phyloP scores from a whole-genome alignment of 257 asterid species.

The Nicotiana paniculata region DNA sequence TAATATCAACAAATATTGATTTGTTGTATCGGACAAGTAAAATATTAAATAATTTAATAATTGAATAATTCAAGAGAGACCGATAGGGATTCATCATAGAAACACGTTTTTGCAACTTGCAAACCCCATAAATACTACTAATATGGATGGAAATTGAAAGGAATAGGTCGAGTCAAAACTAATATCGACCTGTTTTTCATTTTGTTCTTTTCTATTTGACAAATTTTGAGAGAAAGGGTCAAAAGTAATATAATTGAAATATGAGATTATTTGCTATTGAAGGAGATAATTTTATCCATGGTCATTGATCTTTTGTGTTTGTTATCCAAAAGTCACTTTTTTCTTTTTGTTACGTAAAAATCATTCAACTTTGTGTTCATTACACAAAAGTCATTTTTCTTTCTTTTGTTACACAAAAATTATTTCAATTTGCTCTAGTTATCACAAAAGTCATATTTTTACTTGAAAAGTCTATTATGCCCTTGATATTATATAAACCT shows the following conservation, averaged over 20 bases:
- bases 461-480: no score
- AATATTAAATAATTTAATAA: neutral
- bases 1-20: neutral
- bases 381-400: no score
- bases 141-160: neutral
- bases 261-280: neutral
- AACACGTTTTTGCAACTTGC: neutral
- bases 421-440: no score
- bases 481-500: no score
- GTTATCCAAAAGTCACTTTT: no score
- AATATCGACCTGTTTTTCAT: neutral
- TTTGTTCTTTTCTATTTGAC: neutral
- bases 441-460: no score
- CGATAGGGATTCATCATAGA: neutral
- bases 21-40: neutral
- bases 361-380: no score
- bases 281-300: no score
- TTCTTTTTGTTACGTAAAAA: no score
- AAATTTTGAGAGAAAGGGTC: neutral
- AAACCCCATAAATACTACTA: neutral
- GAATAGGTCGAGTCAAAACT: neutral
- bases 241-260: neutral
- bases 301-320: no score
- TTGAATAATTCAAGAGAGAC: no score
- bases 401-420: no score